Percentiles rank a stretch among this genome's conserved stretches.
Conservation (phyloP, 495 filamentous ascomycete species). For the Aspergillus taichungensis region DNA sequence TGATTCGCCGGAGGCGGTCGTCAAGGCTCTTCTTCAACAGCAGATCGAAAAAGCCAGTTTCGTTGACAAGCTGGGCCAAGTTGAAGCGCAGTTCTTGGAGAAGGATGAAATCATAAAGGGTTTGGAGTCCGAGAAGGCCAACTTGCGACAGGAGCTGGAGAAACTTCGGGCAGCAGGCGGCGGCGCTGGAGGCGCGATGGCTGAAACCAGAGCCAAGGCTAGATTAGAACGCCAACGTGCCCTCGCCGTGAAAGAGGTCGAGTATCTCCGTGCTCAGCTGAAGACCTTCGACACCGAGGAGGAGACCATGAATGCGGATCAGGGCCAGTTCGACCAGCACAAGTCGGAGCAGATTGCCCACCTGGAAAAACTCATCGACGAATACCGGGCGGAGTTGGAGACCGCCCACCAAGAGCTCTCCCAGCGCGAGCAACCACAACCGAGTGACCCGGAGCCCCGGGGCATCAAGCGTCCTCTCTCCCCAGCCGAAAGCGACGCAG, state of each 20-base stretch:
- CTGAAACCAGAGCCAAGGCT: conserved; percentile 50
- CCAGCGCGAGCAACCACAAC: conserved; percentile 42
- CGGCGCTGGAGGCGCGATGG: conserved; percentile 24
- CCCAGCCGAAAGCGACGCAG: conserved; percentile 59
- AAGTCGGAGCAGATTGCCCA: conserved; percentile 69
- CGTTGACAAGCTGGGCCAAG: conserved; percentile 63
- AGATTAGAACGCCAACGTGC: conserved; percentile 76
- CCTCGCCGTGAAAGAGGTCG: conserved; percentile 82
- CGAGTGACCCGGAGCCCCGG: conserved; percentile 24
- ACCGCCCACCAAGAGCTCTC: conserved; percentile 62
- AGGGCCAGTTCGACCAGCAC: conserved; percentile 61
- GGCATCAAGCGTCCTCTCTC: conserved; percentile 34
- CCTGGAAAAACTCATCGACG: conserved; percentile 76
- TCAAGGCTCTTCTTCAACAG: conserved; percentile 72
- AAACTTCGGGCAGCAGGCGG: conserved; percentile 42
- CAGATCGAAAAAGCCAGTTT: conserved; percentile 69
- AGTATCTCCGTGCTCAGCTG: conserved; percentile 85
- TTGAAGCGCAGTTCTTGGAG: conserved; percentile 71
- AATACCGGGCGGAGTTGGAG: conserved; percentile 78
- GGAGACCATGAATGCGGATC: conserved; percentile 64
- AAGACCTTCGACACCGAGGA: conserved; percentile 90
- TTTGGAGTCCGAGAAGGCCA: conserved; percentile 59
- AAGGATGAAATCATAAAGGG: conserved; percentile 68
- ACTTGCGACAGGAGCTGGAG: conserved; percentile 58
- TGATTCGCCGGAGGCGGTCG: conserved; percentile 80